Conservation (phyloP, 2,329 filamentous ascomycete genomes). For the Teratosphaeria destructans region DNA sequence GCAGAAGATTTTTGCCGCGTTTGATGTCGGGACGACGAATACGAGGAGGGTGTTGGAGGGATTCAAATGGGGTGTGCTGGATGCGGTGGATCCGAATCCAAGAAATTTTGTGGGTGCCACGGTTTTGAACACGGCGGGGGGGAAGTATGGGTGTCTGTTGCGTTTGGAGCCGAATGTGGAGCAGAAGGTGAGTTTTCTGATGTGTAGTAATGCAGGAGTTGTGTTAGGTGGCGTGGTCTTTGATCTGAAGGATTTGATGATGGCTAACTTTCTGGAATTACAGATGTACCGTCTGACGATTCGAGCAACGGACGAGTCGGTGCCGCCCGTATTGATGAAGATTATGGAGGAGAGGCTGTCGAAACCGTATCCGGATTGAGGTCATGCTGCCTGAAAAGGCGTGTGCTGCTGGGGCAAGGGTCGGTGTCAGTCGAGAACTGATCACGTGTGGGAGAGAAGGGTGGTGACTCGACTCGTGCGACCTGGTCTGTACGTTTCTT, state of each 20-base stretch:
- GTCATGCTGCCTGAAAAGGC: background rate
- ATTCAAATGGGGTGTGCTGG: conserved; percentile 80
- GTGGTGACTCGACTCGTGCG: too few relatives aligned
- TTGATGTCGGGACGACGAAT: conserved; percentile 59
- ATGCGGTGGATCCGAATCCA: conserved; percentile 78
- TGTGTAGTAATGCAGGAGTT: background rate
- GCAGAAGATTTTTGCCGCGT: conserved; percentile 67
- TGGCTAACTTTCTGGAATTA: background rate
- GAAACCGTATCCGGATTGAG: conserved; percentile 24
- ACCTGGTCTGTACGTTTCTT: too few relatives aligned
- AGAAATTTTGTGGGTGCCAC: conserved; percentile 91
- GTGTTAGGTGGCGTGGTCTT: too few relatives aligned
- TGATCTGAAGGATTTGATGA: too few relatives aligned
- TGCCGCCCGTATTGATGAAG: conserved; percentile 70
- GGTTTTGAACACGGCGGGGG: conserved; percentile 72
- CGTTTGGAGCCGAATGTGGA: conserved; percentile 89
- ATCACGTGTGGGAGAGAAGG: too few relatives aligned
- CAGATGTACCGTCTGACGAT: conserved; percentile 95
- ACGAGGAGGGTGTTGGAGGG: conserved; percentile 66
- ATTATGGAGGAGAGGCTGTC: conserved; percentile 78
- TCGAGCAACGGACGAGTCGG: conserved; percentile 81
- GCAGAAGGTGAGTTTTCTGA: conserved; percentile 62
- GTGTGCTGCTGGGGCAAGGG: too few relatives aligned
- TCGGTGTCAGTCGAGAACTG: too few relatives aligned
- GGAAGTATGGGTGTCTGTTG: conserved; percentile 90